These are phyloP conservation scores for Monotropa hypopitys DNA, from an alignment of 179 eudicot genomes.

Conservation along the genomic window DNA sequence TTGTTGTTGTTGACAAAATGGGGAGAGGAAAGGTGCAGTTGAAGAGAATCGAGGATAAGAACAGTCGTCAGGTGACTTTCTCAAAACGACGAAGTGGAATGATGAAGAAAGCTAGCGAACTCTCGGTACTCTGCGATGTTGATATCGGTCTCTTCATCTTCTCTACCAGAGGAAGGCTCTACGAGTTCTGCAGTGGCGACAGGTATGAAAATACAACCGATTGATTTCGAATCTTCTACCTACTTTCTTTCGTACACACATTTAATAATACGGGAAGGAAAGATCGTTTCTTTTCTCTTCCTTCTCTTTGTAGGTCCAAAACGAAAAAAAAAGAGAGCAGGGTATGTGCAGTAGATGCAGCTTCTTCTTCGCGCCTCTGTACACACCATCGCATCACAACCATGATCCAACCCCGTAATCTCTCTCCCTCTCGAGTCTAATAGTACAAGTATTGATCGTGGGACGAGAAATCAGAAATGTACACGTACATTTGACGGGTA, in stretches of 20 bases:
- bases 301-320: neutral
- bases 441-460: no score
- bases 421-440: no score
- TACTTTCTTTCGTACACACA: no score
- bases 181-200: conserved; percentile 12
- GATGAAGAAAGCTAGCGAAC: conserved; percentile 17
- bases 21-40: conserved; percentile 14
- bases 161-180: conserved; percentile 8
- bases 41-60: conserved; percentile 16
- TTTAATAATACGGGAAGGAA: neutral
- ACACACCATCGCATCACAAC: neutral
- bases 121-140: conserved; percentile 13
- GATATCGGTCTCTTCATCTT: conserved; percentile 12
- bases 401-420: no score
- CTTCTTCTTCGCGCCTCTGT: neutral
- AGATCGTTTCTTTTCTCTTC: neutral
- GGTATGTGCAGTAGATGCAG: neutral
- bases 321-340: neutral
- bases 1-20: neutral
- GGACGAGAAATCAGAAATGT: no score
- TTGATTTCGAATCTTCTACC: neutral
- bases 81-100: conserved; percentile 11
- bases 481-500: no score
- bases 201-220: conserved; percentile 1
- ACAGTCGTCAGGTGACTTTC: conserved; percentile 13